Base-by-base conservation (phyloP, 768 basidiomycete species). In the Gymnopilus junonius region DNA sequence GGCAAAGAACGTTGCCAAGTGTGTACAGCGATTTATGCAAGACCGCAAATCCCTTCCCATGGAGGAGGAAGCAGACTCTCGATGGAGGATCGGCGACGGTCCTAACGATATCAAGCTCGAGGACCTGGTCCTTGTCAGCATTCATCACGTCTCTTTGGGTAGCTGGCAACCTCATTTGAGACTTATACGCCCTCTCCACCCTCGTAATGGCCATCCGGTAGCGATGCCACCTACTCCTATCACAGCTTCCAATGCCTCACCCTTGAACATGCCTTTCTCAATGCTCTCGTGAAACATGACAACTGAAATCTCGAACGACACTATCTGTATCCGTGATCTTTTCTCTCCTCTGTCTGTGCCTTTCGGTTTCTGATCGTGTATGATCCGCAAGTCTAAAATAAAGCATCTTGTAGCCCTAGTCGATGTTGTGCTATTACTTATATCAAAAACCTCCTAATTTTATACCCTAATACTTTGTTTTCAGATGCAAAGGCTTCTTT, bases 111-210 rank as follows among this genome's bases (percentile, higher is more conserved):
- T 93, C 74, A 82, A 73, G 37, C 76, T 90, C 4, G 89, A 89
- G 29, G 85, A 93, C 70, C 79, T 93, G 54, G 77, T 89, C 54
- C 83, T 93, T 46, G 88, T 93, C 67, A 89, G 90, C 67, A 85
- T 93, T 58, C 91, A 93, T 75, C 92, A 93, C 66, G 90, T 93
- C 55, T 92, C 91, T 12, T 86, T 91, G 75, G 91, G 92, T 11
- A 88, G 87, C 60, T 93, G 91, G 91, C 91, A 93, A 63, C 90
- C 91, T 21, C 90, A 93, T 60, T 75, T 93, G 46, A 83, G 90
- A 71, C 79, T 92, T 35, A 73, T 77, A 39, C 81, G 78, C 23
- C 82, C 82, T 23, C 65, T 64, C 58, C 61, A 59, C 31, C 54
- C 54, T 43, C 63, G 59, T 23, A 59, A 61, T 34, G 32, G 32